phyloP scores from a whole-genome alignment of 139 green algal species.

The Astrephomene gubernaculifera region DNA sequence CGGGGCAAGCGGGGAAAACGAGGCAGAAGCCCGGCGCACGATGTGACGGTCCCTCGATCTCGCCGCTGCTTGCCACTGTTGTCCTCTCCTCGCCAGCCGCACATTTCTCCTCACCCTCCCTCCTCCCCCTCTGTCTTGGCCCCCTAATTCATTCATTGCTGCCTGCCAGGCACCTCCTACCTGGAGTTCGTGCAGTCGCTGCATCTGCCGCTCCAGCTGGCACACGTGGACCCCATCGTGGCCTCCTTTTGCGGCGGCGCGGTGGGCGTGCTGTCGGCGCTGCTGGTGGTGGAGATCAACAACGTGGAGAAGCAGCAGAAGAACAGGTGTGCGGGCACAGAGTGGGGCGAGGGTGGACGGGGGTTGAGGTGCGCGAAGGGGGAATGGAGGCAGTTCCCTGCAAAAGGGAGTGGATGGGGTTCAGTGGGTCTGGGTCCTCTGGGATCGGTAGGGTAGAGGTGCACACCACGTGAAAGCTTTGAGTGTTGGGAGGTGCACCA shows the following conservation, averaged over 20 bases:
- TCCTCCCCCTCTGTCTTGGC: too few species aligned
- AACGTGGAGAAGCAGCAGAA: constrained; percentile 89
- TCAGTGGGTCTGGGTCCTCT: too few species aligned
- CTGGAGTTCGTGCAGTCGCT: constrained; percentile 91
- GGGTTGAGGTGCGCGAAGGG: neutral
- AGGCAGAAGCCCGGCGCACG: too few species aligned
- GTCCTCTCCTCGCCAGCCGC: too few species aligned
- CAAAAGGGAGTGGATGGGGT: neutral
- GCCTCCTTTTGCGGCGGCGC: constrained; percentile 97
- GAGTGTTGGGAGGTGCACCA: too few species aligned
- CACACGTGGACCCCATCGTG: constrained; percentile 96
- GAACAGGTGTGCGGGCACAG: constrained; percentile 46
- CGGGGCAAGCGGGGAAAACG: neutral
- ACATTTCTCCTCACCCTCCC: too few species aligned
- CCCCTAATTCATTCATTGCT: too few species aligned
- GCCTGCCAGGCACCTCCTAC: constrained; percentile 87
- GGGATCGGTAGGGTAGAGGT: too few species aligned
- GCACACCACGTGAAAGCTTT: too few species aligned
- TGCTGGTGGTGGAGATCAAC: constrained; percentile 97
- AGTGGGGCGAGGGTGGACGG: neutral
- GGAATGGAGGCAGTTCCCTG: too few species aligned
- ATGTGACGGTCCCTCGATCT: too few species aligned
- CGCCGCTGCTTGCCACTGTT: too few species aligned
- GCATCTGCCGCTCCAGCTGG: constrained; percentile 92
- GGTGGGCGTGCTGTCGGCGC: constrained; percentile 92